Base-by-base conservation (phyloP, 441 rosid species). In the Flueggea neowawraea region DNA sequence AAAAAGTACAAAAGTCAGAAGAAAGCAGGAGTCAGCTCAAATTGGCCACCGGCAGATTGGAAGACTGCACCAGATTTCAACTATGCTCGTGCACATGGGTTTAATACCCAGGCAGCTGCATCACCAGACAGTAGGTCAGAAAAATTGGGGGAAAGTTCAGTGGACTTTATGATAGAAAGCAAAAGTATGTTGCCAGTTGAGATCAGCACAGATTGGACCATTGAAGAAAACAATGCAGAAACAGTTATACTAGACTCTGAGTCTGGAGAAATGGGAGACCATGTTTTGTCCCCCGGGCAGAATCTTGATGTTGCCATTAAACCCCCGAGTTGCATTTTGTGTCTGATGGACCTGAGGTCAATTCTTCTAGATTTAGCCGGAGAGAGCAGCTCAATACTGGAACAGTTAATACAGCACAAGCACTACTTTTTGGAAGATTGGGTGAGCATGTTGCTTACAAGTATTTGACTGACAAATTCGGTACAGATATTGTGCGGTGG, bases 371-470 rank as follows among this genome's bases (percentile, higher is more conserved):
- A 56, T 82, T 84, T 75, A 52, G 66, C 70, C 52, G 31, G 64
- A 85, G 95, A 75, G 91, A 81, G 47, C 86, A 77, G 75, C 82
- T 87, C 61, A 75, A 69, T 61, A 74, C 80, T 2, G 84, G 88
- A 33, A 66, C 77, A 12, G 83, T 84, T 22, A 68, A 78, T 75
- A 64, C 67, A 36, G 64, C 59, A 10, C 92, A 78, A 58, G 88
- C 88, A n/a, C 56, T 49, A 72, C 71, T 57, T 16, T 89, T 92
- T 0, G 97, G 97, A 60, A 88, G 80, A 73, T 73, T 73, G 45
- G 99, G 99, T 1, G 98, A 91, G 77, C 79, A 66, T n/a, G 82
- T 82, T 31, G 97, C 97, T 43, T 95, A 80, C 75, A 82, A 80
- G 61, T 79, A 86, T 80, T 85, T 91, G 43, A 49, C 60, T 0